A percentile compares a stretch with the other conserved stretches of the same genome.
These are phyloP conservation scores for Lasiodiplodia sp. DNA, from an alignment of 2,329 filamentous ascomycete species.

Conservation along the genomic window DNA sequence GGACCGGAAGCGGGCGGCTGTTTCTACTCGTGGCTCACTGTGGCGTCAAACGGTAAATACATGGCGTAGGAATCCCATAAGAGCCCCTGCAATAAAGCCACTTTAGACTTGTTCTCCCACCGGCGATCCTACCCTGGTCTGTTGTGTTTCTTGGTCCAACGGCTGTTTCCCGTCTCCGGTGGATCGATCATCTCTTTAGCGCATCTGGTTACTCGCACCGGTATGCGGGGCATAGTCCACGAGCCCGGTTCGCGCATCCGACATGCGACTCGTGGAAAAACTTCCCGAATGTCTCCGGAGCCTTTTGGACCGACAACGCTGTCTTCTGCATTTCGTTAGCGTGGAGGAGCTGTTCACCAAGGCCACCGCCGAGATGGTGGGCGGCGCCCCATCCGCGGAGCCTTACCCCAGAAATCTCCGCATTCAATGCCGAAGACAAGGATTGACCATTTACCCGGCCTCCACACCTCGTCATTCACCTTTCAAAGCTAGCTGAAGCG, in stretches of 20 bases:
- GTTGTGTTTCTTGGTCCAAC: background rate
- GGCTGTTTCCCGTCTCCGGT: conserved; percentile 16
- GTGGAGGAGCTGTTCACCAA: conserved; percentile 3
- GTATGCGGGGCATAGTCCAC: background rate
- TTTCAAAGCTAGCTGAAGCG: background rate
- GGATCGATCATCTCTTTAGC: conserved; percentile 23
- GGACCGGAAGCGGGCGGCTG: conserved; percentile 5
- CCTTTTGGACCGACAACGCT: background rate
- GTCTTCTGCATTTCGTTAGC: conserved; percentile 15
- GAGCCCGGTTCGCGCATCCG: conserved; percentile 10
- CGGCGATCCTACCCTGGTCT: conserved; percentile 1
- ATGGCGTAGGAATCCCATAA: background rate
- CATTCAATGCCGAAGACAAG: conserved; percentile 8
- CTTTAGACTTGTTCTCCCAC: conserved; percentile 7
- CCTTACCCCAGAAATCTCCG: conserved; percentile 20
- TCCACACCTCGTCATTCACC: background rate
- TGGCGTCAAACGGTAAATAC: conserved; percentile 17
- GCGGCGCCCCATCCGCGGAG: conserved; percentile 9
- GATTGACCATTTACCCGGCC: conserved; percentile 15
- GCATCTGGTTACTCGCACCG: conserved; percentile 13
- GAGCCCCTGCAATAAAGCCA: background rate
- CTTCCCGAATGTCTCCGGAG: background rate
- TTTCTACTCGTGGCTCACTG: conserved; percentile 10
- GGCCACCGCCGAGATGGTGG: background rate
- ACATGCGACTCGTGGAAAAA: conserved; percentile 24